Evolutionary conservation across 179 eudicot genomes (phyloP), one percentile per base, ranked within the genome.

Genomic region (Nepenthes alata): DNA sequence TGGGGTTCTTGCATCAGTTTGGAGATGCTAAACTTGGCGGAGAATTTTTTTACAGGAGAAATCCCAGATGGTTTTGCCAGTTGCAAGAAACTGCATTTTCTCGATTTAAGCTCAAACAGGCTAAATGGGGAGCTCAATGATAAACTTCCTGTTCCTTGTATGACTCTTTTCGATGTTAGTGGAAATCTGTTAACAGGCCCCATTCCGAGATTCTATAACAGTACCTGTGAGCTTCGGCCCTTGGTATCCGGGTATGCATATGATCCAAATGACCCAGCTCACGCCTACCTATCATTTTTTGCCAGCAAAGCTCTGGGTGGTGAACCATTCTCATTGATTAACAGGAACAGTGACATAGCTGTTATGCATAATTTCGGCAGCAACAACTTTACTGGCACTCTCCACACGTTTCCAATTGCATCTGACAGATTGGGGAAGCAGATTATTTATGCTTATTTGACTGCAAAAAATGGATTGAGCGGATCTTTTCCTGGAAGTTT

Each of bases 361-460:
- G 68, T 80, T 0, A 49, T 71, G 54, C 87, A 83, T 61, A 78
- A 80, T 59, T 77, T 77, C 44, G 82, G 81, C 7, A 71, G 67
- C 7, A 83, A 83, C 72, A 73, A 80, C 66, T 68, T 80, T 55
- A 70, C 73, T 4, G 87, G 83, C 2, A 16, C 55, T 8, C 70
- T 80, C 35, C 75, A 47, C 55, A 67, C 81, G 1, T 10, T 75
- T 35, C 85, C 82, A 34, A 48, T 80, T 75, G 71, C 79, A 63
- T 52, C 67, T 2, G 63, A 71, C 37, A 67, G 67, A 45, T 55
- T 78, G 48, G 74, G 63, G 35, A 63, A 59, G 58, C 66, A 69
- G 36, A 73, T 72, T 14, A 75, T 59, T 55, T 83, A 83, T 75
- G 84, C 84, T 39, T 83, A 80, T 77, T 72, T 80, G 69, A 83